phyloP scores from a whole-genome alignment of 2,329 filamentous ascomycete genomes.

The Cyphellophora attinorum region DNA sequence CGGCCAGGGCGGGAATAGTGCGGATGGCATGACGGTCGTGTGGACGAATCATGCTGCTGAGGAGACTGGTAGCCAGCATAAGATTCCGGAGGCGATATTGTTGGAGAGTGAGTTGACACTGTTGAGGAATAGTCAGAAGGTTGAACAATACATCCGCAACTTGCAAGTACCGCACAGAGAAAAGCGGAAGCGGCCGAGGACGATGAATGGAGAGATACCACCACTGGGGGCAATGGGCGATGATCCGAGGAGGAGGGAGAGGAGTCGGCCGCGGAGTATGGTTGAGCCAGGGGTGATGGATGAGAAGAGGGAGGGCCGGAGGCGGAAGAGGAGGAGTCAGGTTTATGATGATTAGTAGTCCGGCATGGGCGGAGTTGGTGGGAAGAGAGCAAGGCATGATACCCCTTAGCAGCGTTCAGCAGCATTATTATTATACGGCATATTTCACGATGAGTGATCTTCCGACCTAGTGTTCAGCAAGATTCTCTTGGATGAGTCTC shows the following conservation, averaged over 20 bases:
- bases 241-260: neutral
- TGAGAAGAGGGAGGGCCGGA: neutral
- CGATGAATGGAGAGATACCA: neutral
- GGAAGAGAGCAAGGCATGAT: too few relatives aligned
- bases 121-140: conserved; percentile 12
- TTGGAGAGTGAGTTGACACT: conserved; percentile 16
- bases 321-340: too few relatives aligned
- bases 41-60: conserved; percentile 14
- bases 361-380: too few relatives aligned
- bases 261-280: neutral
- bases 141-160: conserved; percentile 12
- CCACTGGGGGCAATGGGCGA: neutral
- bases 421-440: too few relatives aligned
- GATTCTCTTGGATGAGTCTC: too few relatives aligned
- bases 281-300: neutral
- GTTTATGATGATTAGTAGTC: too few relatives aligned
- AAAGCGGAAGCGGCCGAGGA: neutral
- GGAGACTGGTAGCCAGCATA: conserved; percentile 13
- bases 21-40: conserved; percentile 15
- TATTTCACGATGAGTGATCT: too few relatives aligned
- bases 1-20: conserved; percentile 12
- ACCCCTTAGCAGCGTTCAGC: too few relatives aligned
- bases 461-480: too few relatives aligned
- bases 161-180: neutral
- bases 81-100: conserved; percentile 17